Evolutionary conservation across 768 basidiomycete species (phyloP).

Genomic region (Russula sp.): DNA sequence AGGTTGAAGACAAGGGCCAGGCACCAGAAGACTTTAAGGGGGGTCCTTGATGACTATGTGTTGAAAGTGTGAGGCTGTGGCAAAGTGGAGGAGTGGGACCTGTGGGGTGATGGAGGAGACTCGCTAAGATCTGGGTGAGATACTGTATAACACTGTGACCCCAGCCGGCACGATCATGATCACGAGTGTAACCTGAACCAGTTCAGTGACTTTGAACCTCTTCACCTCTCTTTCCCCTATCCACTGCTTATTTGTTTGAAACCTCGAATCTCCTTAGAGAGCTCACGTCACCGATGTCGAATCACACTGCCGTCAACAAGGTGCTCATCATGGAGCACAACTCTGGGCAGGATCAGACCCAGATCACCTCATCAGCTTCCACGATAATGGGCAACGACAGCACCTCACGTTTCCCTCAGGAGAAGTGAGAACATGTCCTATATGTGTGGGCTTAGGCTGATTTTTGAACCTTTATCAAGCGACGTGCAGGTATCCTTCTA

Average conservation of each 20-base stretch:
- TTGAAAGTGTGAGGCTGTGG: background rate
- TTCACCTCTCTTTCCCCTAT: background rate
- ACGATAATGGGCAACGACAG: background rate
- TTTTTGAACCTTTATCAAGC: background rate
- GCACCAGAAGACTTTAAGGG: constrained; percentile 30
- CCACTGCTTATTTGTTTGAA: background rate
- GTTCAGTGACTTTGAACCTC: no score
- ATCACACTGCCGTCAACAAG: constrained; percentile 1
- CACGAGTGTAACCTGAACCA: no score
- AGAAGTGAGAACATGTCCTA: background rate
- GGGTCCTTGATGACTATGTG: no score
- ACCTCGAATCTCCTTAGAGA: background rate
- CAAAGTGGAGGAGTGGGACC: background rate
- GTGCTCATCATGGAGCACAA: background rate
- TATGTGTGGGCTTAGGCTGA: background rate
- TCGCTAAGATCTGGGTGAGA: constrained; percentile 9
- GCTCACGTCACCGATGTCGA: background rate
- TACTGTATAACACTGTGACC: no score
- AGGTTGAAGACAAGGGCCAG: background rate
- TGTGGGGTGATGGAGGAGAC: constrained; percentile 1
- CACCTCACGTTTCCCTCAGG: background rate
- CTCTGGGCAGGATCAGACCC: background rate
- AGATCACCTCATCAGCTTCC: background rate
- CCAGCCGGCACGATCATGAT: no score
- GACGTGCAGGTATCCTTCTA: background rate